These are phyloP conservation scores for Dovyalis caffra DNA, from an alignment of 345 rosid genomes.

Conservation along the genomic window DNA sequence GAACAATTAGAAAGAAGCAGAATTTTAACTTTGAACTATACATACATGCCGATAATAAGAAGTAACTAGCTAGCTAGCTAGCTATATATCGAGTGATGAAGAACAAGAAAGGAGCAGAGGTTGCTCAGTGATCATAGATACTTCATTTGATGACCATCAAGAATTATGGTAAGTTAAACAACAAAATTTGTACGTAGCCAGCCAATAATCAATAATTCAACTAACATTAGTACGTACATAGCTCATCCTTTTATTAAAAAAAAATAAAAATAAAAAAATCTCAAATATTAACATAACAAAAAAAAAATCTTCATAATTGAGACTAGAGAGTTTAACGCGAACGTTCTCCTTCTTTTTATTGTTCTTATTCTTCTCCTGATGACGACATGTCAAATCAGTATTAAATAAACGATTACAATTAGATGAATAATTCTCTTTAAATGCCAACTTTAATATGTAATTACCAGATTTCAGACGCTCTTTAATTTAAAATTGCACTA, in stretches of 20 bases:
- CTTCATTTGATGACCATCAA: background rate
- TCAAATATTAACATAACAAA: no score
- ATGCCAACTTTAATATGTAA: background rate
- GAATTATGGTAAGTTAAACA: background rate
- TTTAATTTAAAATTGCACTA: no score
- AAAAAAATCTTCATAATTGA: no score
- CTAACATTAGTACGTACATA: no score
- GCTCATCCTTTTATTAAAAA: no score
- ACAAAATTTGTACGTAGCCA: no score
- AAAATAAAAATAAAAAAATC: no score
- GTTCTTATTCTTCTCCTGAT: background rate
- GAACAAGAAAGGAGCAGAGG: background rate
- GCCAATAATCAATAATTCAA: no score
- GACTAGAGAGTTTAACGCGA: background rate
- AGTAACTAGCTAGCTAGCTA: no score
- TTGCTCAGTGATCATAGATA: background rate
- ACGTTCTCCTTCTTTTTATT: background rate
- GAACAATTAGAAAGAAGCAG: slow-evolving; percentile 10
- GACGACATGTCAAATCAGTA: background rate
- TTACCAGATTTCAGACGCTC: background rate
- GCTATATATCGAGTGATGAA: background rate
- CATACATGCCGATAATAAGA: background rate
- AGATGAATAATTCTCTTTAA: background rate
- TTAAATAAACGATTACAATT: background rate
- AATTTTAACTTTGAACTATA: slow-evolving; percentile 20